Conservation (phyloP, 129 eudicot genomes). For the Arctium minus region DNA sequence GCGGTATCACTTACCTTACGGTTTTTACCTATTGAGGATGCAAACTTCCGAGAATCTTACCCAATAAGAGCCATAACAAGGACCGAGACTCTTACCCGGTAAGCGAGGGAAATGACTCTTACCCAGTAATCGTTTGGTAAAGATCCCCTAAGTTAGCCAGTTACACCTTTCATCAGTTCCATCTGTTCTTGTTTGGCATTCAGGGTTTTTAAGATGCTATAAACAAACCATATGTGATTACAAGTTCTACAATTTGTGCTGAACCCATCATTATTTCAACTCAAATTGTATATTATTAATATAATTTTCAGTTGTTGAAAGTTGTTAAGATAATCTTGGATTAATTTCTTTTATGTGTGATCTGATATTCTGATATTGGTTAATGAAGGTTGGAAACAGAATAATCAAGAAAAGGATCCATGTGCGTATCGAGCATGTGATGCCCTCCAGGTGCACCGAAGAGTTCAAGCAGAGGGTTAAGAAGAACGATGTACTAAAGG, state of each 20-base stretch:
- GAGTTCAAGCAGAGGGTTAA: constrained; percentile 65
- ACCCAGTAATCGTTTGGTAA: too few species aligned
- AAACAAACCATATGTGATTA: background rate
- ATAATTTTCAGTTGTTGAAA: background rate
- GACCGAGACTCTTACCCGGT: too few species aligned
- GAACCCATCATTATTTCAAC: background rate
- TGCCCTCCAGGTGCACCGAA: constrained; percentile 79
- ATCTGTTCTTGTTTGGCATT: too few species aligned
- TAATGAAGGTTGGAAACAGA: constrained; percentile 65
- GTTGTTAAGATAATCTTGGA: background rate
- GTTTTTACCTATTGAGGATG: too few species aligned
- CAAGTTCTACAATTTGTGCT: background rate
- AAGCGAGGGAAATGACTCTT: too few species aligned
- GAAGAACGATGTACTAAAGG: constrained; percentile 75
- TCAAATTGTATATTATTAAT: background rate
- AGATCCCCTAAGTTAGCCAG: too few species aligned
- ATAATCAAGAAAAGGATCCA: constrained; percentile 82
- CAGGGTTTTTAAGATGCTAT: background rate
- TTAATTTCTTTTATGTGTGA: background rate
- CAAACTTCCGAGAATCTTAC: too few species aligned
- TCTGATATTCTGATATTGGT: background rate
- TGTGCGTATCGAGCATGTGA: constrained; percentile 85
- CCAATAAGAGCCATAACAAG: too few species aligned
- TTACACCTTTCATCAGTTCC: too few species aligned
- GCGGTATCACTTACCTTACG: too few species aligned